Conservation (phyloP, 2,329 filamentous ascomycete species). For the Claviceps capensis region DNA sequence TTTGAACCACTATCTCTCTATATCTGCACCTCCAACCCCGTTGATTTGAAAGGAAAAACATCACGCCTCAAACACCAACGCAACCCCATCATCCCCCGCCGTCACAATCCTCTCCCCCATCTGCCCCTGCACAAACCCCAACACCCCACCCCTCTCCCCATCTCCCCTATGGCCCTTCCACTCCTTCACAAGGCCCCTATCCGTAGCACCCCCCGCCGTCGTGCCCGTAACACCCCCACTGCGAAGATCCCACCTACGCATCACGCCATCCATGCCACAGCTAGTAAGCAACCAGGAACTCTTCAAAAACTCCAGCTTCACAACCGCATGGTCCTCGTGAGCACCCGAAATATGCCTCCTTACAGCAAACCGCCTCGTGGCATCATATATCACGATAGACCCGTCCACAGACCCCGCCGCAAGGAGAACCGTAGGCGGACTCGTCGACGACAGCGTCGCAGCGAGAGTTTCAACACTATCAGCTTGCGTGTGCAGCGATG, state of each 20-base stretch:
- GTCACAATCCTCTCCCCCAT: constrained; percentile 66
- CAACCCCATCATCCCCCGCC: constrained; percentile 72
- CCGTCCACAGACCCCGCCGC: constrained; percentile 59
- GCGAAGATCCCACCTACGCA: constrained; percentile 75
- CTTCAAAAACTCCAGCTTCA: constrained; percentile 79
- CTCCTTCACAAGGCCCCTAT: constrained; percentile 60
- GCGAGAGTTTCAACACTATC: constrained; percentile 65
- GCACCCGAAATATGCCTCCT: constrained; percentile 68
- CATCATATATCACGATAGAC: constrained; percentile 76
- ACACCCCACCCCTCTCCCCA: constrained; percentile 74
- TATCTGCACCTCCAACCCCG: too few relatives aligned
- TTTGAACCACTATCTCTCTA: too few relatives aligned
- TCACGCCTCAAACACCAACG: constrained; percentile 52
- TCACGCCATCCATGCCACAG: constrained; percentile 83
- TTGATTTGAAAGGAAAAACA: background rate
- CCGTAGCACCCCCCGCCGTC: constrained; percentile 26
- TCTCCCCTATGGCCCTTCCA: constrained; percentile 83
- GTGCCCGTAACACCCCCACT: constrained; percentile 24
- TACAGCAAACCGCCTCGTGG: constrained; percentile 74
- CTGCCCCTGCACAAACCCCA: constrained; percentile 79
- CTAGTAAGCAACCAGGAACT: constrained; percentile 62
- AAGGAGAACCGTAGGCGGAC: constrained; percentile 39
- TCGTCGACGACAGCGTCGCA: constrained; percentile 31
- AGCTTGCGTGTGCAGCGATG: constrained; percentile 65
- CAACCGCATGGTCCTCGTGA: constrained; percentile 79